Conservation (phyloP, 2,329 filamentous ascomycete species). For the Aureobasidium melanogenum region DNA sequence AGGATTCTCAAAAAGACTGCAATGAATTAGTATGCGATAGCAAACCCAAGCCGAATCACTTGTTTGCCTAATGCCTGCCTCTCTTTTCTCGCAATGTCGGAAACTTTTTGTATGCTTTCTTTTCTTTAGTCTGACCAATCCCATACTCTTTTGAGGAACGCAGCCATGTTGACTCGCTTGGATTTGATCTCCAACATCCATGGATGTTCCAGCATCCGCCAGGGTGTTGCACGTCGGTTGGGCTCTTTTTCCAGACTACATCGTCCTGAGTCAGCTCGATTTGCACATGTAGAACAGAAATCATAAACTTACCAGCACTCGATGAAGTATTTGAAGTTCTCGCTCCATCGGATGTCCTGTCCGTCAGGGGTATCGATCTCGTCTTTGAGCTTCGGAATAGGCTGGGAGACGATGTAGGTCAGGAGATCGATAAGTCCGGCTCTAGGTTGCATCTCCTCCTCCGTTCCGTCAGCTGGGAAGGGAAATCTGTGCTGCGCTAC, state of each 20-base stretch:
- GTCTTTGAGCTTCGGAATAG: conserved; percentile 91
- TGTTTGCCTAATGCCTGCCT: background rate
- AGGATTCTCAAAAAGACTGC: background rate
- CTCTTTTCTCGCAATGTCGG: background rate
- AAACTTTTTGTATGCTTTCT: background rate
- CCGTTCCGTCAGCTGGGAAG: conserved; percentile 91
- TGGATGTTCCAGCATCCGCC: conserved; percentile 98
- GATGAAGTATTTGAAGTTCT: conserved; percentile 98
- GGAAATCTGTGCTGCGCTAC: conserved; percentile 98
- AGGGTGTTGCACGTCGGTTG: conserved; percentile 77
- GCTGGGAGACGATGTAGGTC: conserved; percentile 94
- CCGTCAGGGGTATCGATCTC: conserved; percentile 54
- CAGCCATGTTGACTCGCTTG: conserved; percentile 95
- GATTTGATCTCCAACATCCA: conserved; percentile 97
- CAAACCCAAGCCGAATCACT: background rate
- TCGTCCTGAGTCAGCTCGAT: conserved; percentile 19
- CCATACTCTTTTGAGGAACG: conserved; percentile 92
- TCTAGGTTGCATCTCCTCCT: conserved; percentile 87
- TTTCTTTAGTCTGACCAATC: conserved; percentile 69
- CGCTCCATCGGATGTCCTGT: conserved; percentile 85
- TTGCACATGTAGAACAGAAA: background rate
- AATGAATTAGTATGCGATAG: background rate
- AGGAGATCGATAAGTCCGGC: conserved; percentile 90
- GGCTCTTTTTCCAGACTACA: conserved; percentile 87
- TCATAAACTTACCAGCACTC: conserved; percentile 81